Evolutionary conservation across 805 yeast species (phyloP).

Genomic region (Yueomyces sinensis): DNA sequence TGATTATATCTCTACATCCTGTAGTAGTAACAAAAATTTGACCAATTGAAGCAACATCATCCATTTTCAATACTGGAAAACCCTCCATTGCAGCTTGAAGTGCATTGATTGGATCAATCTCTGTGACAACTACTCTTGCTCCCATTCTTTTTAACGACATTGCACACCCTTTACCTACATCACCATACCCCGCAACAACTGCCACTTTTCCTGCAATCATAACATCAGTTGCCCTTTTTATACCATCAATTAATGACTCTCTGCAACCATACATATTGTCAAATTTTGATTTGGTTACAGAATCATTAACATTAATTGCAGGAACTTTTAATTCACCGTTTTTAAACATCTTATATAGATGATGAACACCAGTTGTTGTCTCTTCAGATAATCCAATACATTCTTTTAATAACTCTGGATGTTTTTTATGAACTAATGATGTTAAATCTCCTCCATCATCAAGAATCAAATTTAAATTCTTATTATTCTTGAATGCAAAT

Average conservation of each 20-base stretch:
- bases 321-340: conserved; percentile 89
- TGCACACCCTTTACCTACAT: conserved; percentile 99
- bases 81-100: conserved; percentile 99
- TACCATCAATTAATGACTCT: conserved; percentile 97
- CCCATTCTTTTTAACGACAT: conserved; percentile 98
- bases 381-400: conserved; percentile 97
- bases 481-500: conserved; percentile 91
- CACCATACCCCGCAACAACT: conserved; percentile 99
- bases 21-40: conserved; percentile 99
- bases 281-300: conserved; percentile 97
- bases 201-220: conserved; percentile 99
- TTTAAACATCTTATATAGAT: conserved; percentile 89
- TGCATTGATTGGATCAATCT: conserved; percentile 97
- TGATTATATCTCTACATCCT: conserved; percentile 97
- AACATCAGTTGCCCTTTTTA: conserved; percentile 98
- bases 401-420: conserved; percentile 93
- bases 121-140: conserved; percentile 95
- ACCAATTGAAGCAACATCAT: conserved; percentile 83
- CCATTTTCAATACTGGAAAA: conserved; percentile 92
- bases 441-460: conserved; percentile 99
- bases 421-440: conserved; percentile 88
- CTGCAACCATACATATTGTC: conserved; percentile 99
- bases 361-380: conserved; percentile 99
- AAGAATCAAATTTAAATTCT: conserved; percentile 90
- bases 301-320: conserved; percentile 97